These are phyloP conservation scores for Epichloe sp. DNA, from an alignment of 2,329 filamentous ascomycete genomes.

Conservation along the genomic window DNA sequence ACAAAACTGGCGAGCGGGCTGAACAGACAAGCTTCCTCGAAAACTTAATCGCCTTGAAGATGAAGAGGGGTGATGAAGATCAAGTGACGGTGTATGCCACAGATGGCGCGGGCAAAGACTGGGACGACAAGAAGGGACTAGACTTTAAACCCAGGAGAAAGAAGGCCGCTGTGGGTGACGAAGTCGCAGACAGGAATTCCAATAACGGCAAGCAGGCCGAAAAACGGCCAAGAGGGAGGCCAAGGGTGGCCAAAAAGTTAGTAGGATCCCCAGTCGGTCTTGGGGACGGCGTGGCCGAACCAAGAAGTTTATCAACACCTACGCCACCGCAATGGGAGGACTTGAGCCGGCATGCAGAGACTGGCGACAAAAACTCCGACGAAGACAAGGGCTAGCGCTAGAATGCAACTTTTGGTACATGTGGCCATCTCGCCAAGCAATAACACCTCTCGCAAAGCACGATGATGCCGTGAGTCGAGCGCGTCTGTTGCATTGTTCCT, in stretches of 20 bases:
- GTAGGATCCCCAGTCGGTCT: slow-evolving; percentile 10
- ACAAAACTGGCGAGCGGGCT: slow-evolving; percentile 33
- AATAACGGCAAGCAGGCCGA: slow-evolving; percentile 8
- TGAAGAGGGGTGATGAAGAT: slow-evolving; percentile 49
- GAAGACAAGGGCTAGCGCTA: too few relatives aligned
- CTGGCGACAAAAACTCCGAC: too few relatives aligned
- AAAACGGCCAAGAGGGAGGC: not conserved
- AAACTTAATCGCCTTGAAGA: slow-evolving; percentile 51
- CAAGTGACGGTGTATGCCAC: slow-evolving; percentile 47
- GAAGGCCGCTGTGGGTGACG: slow-evolving; percentile 1
- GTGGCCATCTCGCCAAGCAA: too few relatives aligned
- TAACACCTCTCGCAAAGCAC: too few relatives aligned
- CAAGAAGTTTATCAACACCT: slow-evolving; percentile 17
- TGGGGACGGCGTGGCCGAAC: slow-evolving; percentile 7
- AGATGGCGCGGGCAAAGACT: slow-evolving; percentile 28
- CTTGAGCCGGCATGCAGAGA: slow-evolving; percentile 5
- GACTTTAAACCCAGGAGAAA: slow-evolving; percentile 24
- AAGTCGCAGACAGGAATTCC: not conserved
- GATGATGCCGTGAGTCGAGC: too few relatives aligned
- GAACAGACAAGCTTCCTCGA: slow-evolving; percentile 48
- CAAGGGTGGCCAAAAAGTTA: not conserved
- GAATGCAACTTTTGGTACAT: too few relatives aligned
- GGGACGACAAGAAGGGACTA: slow-evolving; percentile 28
- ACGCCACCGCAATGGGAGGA: slow-evolving; percentile 24
- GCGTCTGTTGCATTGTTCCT: too few relatives aligned